A percentile compares a stretch with the other conserved stretches of the same genome.
Conservation (phyloP, 1,284 basidiomycete species). For the Austropuccinia psidii region DNA sequence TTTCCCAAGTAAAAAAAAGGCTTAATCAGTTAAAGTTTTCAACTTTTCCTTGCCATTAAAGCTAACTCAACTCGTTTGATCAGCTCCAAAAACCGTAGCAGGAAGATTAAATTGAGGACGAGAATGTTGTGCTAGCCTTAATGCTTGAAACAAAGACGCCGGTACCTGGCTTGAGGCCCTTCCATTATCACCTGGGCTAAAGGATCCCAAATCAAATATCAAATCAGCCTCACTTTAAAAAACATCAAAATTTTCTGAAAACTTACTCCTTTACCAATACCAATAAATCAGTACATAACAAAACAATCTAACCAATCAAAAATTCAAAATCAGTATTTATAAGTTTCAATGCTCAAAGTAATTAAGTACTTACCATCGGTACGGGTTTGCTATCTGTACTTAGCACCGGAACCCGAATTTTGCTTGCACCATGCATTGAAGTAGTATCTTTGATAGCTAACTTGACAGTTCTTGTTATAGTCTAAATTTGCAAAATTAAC, state of each 20-base stretch:
- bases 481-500: not conserved
- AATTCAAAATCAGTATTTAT: not conserved
- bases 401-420: constrained; percentile 20
- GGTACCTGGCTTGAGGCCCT: not conserved
- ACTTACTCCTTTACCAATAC: constrained; percentile 35
- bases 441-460: constrained; percentile 11
- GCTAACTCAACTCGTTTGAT: constrained; percentile 18
- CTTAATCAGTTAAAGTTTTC: not conserved
- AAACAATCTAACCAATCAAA: constrained; percentile 4
- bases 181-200: constrained; percentile 30
- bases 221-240: not conserved
- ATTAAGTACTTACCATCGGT: constrained; percentile 3
- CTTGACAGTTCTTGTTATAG: constrained; percentile 31
- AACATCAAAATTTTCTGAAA: not conserved
- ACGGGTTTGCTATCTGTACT: constrained; percentile 28
- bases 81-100: constrained; percentile 32
- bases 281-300: constrained; percentile 32
- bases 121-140: constrained; percentile 30
- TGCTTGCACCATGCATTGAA: not conserved
- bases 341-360: not conserved
- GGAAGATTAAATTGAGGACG: constrained; percentile 11
- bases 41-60: not conserved
- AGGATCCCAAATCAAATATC: not conserved
- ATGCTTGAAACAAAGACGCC: constrained; percentile 28
- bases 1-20: not conserved